These are phyloP conservation scores for Boletus reticulatus DNA, from an alignment of 768 basidiomycete species.

Conservation along the genomic window DNA sequence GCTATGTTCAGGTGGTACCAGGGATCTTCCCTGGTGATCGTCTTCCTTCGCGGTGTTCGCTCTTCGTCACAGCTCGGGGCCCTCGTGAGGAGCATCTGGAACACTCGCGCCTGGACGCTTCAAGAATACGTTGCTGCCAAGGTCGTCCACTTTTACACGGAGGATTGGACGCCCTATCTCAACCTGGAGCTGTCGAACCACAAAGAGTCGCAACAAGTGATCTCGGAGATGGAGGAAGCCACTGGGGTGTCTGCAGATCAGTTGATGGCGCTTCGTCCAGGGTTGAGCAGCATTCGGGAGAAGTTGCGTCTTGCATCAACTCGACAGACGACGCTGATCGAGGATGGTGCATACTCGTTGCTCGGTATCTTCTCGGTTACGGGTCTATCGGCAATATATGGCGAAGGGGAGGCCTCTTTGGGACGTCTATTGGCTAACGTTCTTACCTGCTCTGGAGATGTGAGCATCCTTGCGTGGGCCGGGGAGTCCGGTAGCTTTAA, in stretches of 20 bases:
- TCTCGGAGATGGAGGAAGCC: background rate
- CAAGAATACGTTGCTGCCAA: background rate
- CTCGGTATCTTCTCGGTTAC: background rate
- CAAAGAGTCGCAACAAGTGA: background rate
- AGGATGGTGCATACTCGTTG: background rate
- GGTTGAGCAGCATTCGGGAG: background rate
- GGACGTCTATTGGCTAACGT: background rate
- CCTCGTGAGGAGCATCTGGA: background rate
- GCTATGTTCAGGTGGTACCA: background rate
- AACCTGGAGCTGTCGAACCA: background rate
- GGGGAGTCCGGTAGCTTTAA: background rate
- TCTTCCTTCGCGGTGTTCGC: background rate
- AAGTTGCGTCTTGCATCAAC: background rate
- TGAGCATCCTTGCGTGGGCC: background rate
- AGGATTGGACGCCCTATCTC: background rate
- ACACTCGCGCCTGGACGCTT: background rate
- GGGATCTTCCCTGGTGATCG: background rate
- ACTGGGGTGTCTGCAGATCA: background rate
- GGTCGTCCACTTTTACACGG: background rate
- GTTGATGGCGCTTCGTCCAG: background rate
- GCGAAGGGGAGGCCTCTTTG: background rate
- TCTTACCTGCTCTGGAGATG: background rate
- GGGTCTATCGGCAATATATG: background rate
- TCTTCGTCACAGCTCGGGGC: background rate
- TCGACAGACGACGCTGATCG: background rate